These are phyloP conservation scores for Pseudisothecium myosuroides DNA, from an alignment of 225 moss, liverwort and hornwort genomes.

Conservation along the genomic window DNA sequence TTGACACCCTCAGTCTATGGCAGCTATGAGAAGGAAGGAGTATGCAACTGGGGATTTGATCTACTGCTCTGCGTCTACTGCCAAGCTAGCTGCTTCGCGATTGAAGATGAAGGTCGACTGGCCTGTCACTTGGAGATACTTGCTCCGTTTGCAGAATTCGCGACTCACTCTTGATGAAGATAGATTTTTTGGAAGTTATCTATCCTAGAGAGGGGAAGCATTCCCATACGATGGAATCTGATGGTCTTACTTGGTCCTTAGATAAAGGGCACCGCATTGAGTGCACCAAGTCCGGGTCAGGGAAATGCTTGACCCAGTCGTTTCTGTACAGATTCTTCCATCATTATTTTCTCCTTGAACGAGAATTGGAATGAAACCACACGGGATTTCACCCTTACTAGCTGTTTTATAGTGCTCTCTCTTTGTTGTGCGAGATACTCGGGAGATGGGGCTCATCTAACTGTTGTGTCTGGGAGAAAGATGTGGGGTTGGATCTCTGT, in stretches of 20 bases:
- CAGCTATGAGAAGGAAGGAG: not conserved
- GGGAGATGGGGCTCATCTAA: not conserved
- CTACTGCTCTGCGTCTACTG: not conserved
- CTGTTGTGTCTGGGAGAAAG: not conserved
- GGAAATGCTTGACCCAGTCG: not conserved
- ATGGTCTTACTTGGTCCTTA: not conserved
- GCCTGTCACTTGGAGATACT: not conserved
- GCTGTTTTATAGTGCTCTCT: not conserved
- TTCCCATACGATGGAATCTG: not conserved
- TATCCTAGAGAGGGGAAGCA: conserved; percentile 1
- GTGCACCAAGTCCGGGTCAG: not conserved
- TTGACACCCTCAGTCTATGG: not conserved
- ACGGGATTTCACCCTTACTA: not conserved
- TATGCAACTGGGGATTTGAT: not conserved
- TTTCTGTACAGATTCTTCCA: conserved; percentile 23
- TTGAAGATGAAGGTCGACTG: not conserved
- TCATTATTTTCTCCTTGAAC: not conserved
- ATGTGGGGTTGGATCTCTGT: not conserved
- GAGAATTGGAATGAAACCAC: not conserved
- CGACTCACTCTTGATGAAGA: conserved; percentile 10
- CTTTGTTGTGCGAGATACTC: not conserved
- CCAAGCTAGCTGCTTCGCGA: not conserved
- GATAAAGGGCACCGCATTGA: not conserved
- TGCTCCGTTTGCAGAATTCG: not conserved
- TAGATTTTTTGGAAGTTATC: not conserved